Evolutionary conservation across 1,284 basidiomycete species (phyloP), one percentile per base, ranked within the genome.

Genomic region (Lentinula novae-zelandiae): DNA sequence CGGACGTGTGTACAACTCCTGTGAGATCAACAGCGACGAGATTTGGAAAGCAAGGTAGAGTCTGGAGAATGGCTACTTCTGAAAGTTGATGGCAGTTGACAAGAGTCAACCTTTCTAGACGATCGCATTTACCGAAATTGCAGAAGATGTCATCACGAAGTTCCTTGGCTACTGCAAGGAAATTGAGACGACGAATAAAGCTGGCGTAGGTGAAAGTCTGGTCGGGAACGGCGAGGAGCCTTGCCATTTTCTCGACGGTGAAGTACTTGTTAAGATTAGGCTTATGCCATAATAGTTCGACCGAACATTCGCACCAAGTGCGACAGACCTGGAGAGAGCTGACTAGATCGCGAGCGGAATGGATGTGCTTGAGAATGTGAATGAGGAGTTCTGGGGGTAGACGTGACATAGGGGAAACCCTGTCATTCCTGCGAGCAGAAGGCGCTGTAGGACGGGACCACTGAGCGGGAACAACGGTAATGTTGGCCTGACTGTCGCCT

Each of bases 251-350:
- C 71, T 88, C 82, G 56, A 96, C 82, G 49, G 89, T 89, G 56
- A 82, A 78, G 62, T 87, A 81, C 63, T 84, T 85, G 60, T 84
- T 80, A 70, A 96, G 88, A 59, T 82, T 80, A 15, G 96, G 96
- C 67, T 93, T 91, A 73, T 96, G 91, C 96, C 96, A 99, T 20
- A 99, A 82, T 17, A 98, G 82, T 72, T 98, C 95, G 58, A 96
- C 95, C 7, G 94, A 89, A 73, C 95, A 96, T 69, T 96, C 88
- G 78, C 95, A 98, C 96, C 97, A 99, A 12, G 88, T 82, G 61
- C 93, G 88, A 40, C 90, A 95, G 38, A 98, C 96, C 60, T 91
- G 85, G 61, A 97, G 81, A 53, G 86, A 83, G 63, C 82, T 80
- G 65, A 90, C 85, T 46, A 97, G 81, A 75, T 96, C 92, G 59